Percentiles rank a stretch among this genome's conserved stretches.
Evolutionary conservation across 768 basidiomycete genomes (phyloP).

Genomic region (Russula abietina): DNA sequence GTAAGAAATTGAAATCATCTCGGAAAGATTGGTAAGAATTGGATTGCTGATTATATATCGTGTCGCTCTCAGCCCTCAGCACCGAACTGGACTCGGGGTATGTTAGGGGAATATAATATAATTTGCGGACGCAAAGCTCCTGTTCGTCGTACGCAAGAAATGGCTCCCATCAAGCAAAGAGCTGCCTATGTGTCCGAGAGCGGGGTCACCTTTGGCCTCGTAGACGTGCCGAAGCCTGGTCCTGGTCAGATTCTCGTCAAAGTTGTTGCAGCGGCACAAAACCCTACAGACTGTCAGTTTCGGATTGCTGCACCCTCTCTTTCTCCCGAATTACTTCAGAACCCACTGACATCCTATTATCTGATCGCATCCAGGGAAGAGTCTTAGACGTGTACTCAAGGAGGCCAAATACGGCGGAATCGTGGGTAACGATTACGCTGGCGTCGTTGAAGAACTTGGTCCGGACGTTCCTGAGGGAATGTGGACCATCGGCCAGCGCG

Average conservation of each 20-base stretch:
- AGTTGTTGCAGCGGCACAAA: conserved; percentile 13
- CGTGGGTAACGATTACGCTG: conserved; percentile 22
- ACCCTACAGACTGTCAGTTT: conserved; percentile 18
- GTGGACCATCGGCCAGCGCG: conserved; percentile 22
- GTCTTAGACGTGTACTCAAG: background rate
- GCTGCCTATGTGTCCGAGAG: conserved; percentile 2
- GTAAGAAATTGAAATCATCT: too few species aligned
- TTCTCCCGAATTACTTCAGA: too few species aligned
- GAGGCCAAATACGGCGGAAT: conserved; percentile 11
- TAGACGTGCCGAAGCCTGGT: conserved; percentile 12
- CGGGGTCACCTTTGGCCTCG: background rate
- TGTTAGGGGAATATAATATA: too few species aligned
- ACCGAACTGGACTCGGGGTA: too few species aligned
- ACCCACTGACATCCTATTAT: background rate
- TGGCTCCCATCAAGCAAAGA: conserved; percentile 15
- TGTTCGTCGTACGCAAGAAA: background rate
- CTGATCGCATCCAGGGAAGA: background rate
- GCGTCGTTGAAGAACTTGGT: conserved; percentile 22
- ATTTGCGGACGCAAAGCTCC: too few species aligned
- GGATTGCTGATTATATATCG: too few species aligned
- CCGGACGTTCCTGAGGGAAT: conserved; percentile 16
- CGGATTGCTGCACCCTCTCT: too few species aligned
- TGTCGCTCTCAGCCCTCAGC: too few species aligned
- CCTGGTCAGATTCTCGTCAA: conserved; percentile 17
- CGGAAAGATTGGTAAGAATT: too few species aligned